phyloP scores from a whole-genome alignment of 1,139 yeast species.

The Yamadazyma buinensis region DNA sequence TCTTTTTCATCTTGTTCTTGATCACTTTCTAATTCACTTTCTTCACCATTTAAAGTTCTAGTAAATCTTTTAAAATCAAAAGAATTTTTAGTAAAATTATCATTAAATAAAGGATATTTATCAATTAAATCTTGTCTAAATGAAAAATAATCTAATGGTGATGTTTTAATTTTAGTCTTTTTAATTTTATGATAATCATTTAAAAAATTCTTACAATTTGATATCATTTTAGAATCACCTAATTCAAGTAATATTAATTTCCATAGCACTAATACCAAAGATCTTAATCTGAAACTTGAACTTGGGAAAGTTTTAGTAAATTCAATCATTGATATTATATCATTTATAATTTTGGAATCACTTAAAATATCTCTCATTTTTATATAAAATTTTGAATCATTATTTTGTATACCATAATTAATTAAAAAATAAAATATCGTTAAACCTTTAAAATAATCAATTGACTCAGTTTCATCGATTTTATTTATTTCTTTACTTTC shows the following conservation, averaged over 20 bases:
- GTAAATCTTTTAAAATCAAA: slow-evolving; percentile 19
- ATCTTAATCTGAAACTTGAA: slow-evolving; percentile 35
- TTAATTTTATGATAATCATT: slow-evolving; percentile 40
- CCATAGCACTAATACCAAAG: slow-evolving; percentile 53
- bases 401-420: slow-evolving; percentile 23
- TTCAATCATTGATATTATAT: slow-evolving; percentile 52
- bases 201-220: slow-evolving; percentile 49
- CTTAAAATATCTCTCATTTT: slow-evolving; percentile 20
- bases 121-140: slow-evolving; percentile 72
- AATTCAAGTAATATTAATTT: slow-evolving; percentile 60
- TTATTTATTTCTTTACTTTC: too few species aligned
- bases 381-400: slow-evolving; percentile 14
- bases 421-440: slow-evolving; percentile 54
- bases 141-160: slow-evolving; percentile 78
- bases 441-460: slow-evolving; percentile 27
- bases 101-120: slow-evolving; percentile 65
- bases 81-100: slow-evolving; percentile 10
- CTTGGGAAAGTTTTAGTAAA: slow-evolving; percentile 60
- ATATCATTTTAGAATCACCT: slow-evolving; percentile 51
- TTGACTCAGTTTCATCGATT: not conserved
- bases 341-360: slow-evolving; percentile 35
- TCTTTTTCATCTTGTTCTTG: slow-evolving; percentile 10
- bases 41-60: slow-evolving; percentile 9
- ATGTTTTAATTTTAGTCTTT: slow-evolving; percentile 27
- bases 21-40: not conserved